phyloP scores from a whole-genome alignment of 352 stramenopile genomes.

The Phytophthora pini region DNA sequence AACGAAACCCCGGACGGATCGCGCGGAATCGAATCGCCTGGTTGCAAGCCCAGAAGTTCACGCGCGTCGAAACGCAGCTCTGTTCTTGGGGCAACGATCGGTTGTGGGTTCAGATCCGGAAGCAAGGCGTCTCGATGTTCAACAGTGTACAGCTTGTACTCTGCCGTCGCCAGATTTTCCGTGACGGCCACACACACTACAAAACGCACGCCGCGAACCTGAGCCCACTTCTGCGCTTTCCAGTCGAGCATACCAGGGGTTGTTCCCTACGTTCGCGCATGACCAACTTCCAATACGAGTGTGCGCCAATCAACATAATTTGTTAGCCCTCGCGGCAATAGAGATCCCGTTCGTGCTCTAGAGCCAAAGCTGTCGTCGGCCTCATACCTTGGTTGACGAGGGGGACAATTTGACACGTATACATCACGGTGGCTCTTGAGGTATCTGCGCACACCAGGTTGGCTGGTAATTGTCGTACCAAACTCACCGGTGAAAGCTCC shows the following conservation, averaged over 20 bases:
- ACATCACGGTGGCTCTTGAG: not conserved
- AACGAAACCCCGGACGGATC: not conserved
- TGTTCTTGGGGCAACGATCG: not conserved
- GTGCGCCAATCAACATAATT: not conserved
- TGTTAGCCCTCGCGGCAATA: not conserved
- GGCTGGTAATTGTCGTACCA: not conserved
- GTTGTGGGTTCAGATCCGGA: too few relatives aligned
- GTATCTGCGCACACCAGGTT: not conserved
- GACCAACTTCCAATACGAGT: conserved; percentile 2
- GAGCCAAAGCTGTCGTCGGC: not conserved
- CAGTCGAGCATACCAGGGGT: too few relatives aligned
- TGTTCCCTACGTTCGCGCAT: too few relatives aligned
- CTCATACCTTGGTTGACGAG: conserved; percentile 1
- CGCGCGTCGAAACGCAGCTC: not conserved
- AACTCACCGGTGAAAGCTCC: not conserved
- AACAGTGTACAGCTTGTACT: conserved; percentile 7
- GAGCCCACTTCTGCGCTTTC: conserved; percentile 9
- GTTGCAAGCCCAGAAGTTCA: conserved; percentile 1
- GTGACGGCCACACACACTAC: conserved; percentile 4
- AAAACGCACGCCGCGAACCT: too few relatives aligned
- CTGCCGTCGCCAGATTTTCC: not conserved
- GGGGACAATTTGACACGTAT: too few relatives aligned
- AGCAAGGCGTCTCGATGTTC: too few relatives aligned
- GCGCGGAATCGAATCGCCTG: not conserved
- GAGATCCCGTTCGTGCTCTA: not conserved